Percentiles rank a stretch among this genome's conserved stretches.
phyloP scores from a whole-genome alignment of 1,284 basidiomycete genomes.

The Sutorius eximius region DNA sequence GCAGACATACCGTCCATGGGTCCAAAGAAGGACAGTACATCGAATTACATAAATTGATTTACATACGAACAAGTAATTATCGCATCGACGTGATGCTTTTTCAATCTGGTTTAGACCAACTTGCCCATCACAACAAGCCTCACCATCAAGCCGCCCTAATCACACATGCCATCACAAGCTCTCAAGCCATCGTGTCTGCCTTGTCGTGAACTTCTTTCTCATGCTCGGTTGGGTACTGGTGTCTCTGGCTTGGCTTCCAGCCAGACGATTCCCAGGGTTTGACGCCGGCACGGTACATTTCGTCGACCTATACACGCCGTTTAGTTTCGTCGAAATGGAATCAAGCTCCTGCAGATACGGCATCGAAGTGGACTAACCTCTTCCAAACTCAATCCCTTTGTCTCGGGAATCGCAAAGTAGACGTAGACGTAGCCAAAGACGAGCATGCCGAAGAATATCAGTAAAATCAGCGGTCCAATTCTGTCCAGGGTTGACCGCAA shows the following conservation, averaged over 20 bases:
- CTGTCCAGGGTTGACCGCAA: conserved; percentile 22
- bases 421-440: conserved; percentile 63
- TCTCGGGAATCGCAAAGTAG: conserved; percentile 36
- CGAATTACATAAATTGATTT: background rate
- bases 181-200: background rate
- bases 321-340: background rate
- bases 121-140: background rate
- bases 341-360: background rate
- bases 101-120: background rate
- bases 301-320: conserved; percentile 23
- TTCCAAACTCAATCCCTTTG: conserved; percentile 27
- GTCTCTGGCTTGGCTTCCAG: conserved; percentile 21
- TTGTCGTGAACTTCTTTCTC: conserved; percentile 10
- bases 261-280: conserved; percentile 19
- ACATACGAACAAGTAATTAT: background rate
- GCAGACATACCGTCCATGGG: background rate
- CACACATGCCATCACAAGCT: too few relatives aligned
- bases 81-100: background rate
- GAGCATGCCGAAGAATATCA: conserved; percentile 77
- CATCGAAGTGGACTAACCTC: conserved; percentile 15
- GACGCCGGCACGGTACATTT: conserved; percentile 25
- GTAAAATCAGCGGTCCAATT: conserved; percentile 73
- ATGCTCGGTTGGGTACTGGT: background rate
- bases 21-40: background rate
- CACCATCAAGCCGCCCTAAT: background rate